Base-by-base conservation (phyloP, 2,329 filamentous ascomycete species). In the Corinectria fuckeliana region DNA sequence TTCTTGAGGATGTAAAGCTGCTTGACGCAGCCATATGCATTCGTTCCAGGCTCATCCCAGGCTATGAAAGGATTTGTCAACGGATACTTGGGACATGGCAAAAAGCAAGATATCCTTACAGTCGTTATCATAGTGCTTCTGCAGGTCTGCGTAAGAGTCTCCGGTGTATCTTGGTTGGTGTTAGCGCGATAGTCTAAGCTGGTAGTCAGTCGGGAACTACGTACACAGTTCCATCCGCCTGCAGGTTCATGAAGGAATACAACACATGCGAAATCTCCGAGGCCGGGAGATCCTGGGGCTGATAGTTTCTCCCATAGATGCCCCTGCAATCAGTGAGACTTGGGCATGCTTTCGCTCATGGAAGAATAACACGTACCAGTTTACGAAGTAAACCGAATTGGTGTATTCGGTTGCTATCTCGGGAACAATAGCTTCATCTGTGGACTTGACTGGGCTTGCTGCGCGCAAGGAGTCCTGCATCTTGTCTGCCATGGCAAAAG, bases 201-300 rank as follows among this genome's bases (percentile, higher is more conserved):
- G 5, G 16, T 1, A 3, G 1, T 28, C n/a, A 30, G 21, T 3
- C 0, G 11, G 11, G n/a, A 18, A 32, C 2, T 9, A 74, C 80
- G 68, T 82, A 88, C 75, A 93, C 90, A 66, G 91, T 88, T n/a
- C 92, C 92, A 45, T 88, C 85, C 0, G 84, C 74, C 5, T 81
- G 79, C n/a, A 95, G 76, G 69, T 95, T 92, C 65, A 91, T 89
- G 73, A 96, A 96, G 4, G 92, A 84, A 70, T 85, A 96, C 2
- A 96, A 81, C 1, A 96, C 80, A 67, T 94, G 91, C 0, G 89
- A 93, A 38, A 96, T 77, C 62, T 91, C 81, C 1, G 85, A 80
- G 2, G 81, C 85, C 0, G 89, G 89, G 10, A 96, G 82, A 65
- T 91, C 81, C 50, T 88, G 82, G 0, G 91, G 89, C 50, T 90